These are phyloP conservation scores for Trichoderma endophyticum DNA, from an alignment of 2,329 filamentous ascomycete genomes.

Conservation along the genomic window DNA sequence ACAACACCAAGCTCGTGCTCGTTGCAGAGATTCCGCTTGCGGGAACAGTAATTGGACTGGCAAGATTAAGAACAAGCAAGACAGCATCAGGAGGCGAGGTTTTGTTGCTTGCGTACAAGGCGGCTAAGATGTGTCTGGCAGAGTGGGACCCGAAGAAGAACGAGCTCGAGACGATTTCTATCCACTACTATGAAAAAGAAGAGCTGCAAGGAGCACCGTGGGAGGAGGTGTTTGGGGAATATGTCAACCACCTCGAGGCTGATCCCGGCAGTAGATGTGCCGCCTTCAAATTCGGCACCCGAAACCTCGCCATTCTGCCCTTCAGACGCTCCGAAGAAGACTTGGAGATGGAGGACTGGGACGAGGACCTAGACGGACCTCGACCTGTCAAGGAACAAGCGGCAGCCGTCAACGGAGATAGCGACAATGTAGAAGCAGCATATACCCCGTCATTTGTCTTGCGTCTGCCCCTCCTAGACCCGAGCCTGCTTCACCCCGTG, in stretches of 20 bases:
- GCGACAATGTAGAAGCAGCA: slow-evolving; percentile 54
- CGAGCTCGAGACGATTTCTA: slow-evolving; percentile 81
- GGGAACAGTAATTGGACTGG: slow-evolving; percentile 80
- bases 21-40: slow-evolving; percentile 79
- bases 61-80: slow-evolving; percentile 67
- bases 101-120: slow-evolving; percentile 78
- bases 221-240: slow-evolving; percentile 70
- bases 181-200: slow-evolving; percentile 97
- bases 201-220: slow-evolving; percentile 81
- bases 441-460: slow-evolving; percentile 93
- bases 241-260: slow-evolving; percentile 76
- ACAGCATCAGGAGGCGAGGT: slow-evolving; percentile 80
- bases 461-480: slow-evolving; percentile 83
- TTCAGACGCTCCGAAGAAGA: slow-evolving; percentile 86
- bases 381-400: slow-evolving; percentile 49
- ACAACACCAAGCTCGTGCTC: slow-evolving; percentile 75
- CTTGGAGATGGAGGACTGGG: slow-evolving; percentile 87
- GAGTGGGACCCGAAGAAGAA: slow-evolving; percentile 87
- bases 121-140: slow-evolving; percentile 88
- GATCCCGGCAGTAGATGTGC: slow-evolving; percentile 93
- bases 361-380: slow-evolving; percentile 73
- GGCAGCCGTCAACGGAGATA: slow-evolving; percentile 35
- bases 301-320: slow-evolving; percentile 88
- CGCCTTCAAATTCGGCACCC: slow-evolving; percentile 84
- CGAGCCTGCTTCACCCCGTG: slow-evolving; percentile 80